Base-by-base conservation (phyloP, 1,284 basidiomycete species). In the Pseudozyma flocculosa region DNA sequence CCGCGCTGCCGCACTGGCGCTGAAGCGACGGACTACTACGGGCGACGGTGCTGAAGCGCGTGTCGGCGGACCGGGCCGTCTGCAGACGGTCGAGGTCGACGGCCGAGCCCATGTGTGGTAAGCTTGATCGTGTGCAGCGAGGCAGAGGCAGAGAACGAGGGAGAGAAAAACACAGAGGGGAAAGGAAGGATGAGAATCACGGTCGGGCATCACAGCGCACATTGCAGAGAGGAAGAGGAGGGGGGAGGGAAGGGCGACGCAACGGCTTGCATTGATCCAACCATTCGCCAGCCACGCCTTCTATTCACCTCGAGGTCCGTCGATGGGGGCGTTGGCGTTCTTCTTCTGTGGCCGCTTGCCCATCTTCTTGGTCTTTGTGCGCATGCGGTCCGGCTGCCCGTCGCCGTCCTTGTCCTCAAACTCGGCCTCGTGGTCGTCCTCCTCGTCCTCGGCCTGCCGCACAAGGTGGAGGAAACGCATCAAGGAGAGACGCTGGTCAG, bases 341-440 rank as follows among this genome's bases (percentile, higher is more conserved):
- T 36, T 43, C 41, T 54, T 64, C 40, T 64, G 56, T 29, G 5
- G 29, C 29, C 29, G 29, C 29, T 29, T 29, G 29, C 29, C 29
- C 29, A 29, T 5, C 29, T 45, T 52, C 32, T 43, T 52, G 19
- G 45, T 47, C 45, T n/a, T 56, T 48, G 7, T 54, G 40, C 36
- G 61, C 23, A 60, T 42, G 21, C 56, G 41, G 45, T 66, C 63
- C 5, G 62, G 54, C 52, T 65, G 62, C 3, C 62, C 62, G 37
- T 65, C 62, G 22, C 62, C 62, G 18, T 65, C 62, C 34, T 65
- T 61, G 45, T 65, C 62, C 44, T 65, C 62, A 5, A 15, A 19
- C 15, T 41, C 44, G 14, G 29, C 24, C 5, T 11, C n/a, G 13
- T n/a, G 46, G 13, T 45, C 51, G 40, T 52, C 45, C 3, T 53